Conservation (phyloP, 192 early-diverging fungal species). For the Mortierella hygrophila region DNA sequence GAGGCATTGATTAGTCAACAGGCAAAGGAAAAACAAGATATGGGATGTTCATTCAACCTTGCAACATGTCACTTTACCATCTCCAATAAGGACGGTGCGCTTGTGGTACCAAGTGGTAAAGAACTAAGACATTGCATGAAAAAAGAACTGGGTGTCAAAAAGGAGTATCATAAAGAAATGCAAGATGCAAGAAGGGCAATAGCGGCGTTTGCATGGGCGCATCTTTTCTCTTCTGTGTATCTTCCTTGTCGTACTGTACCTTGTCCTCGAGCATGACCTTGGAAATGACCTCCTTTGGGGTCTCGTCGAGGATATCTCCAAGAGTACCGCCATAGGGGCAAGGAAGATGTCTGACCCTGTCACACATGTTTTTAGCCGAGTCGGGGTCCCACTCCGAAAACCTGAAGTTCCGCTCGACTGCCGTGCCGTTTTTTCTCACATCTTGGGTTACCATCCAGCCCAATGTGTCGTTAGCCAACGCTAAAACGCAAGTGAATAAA, state of each 20-base stretch:
- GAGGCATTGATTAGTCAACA: not conserved
- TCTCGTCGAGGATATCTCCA: slow-evolving; percentile 38
- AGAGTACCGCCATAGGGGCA: slow-evolving; percentile 32
- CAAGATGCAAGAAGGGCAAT: not conserved
- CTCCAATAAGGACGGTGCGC: slow-evolving; percentile 32
- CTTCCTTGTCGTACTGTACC: slow-evolving; percentile 16
- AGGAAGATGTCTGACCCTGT: slow-evolving; percentile 18
- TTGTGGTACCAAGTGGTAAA: slow-evolving; percentile 30
- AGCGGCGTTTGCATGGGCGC: not conserved
- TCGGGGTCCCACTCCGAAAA: slow-evolving; percentile 34
- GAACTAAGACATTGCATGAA: not conserved
- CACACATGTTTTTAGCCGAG: slow-evolving; percentile 28
- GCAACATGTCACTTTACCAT: slow-evolving; percentile 16
- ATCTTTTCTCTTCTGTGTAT: not conserved
- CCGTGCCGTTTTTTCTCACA: not conserved
- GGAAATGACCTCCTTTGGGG: slow-evolving; percentile 11
- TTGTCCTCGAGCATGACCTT: slow-evolving; percentile 51
- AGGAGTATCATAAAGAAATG: not conserved
- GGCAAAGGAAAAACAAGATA: not conserved
- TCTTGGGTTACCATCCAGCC: slow-evolving; percentile 33
- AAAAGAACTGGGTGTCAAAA: not conserved
- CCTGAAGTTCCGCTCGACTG: slow-evolving; percentile 5
- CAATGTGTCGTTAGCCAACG: not conserved
- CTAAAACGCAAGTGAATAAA: too few relatives aligned
- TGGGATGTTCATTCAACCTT: not conserved